Evolutionary conservation across 1,284 basidiomycete genomes (phyloP).

Genomic region (Rhodofomes roseus): DNA sequence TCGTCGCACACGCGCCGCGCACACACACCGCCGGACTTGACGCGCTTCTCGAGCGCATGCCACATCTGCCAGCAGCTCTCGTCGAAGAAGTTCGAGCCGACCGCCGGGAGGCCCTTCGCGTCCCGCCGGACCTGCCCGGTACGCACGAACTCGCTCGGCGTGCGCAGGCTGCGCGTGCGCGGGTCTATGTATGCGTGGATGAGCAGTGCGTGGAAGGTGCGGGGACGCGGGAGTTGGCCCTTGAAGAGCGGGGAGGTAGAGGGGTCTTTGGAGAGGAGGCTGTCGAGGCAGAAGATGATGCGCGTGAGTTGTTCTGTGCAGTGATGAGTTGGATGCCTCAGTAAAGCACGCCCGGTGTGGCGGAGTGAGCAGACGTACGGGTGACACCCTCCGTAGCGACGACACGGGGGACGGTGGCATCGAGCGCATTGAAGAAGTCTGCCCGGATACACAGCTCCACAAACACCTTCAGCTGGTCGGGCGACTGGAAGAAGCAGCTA

Average conservation of each 20-base stretch:
- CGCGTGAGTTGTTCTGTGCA: background rate
- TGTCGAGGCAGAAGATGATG: background rate
- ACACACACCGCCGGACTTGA: background rate
- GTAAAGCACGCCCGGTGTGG: background rate
- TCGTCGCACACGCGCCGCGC: background rate
- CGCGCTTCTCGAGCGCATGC: background rate
- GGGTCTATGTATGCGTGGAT: background rate
- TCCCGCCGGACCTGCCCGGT: background rate
- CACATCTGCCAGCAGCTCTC: background rate
- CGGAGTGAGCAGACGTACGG: background rate
- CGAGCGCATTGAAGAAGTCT: constrained; percentile 1
- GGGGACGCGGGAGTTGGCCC: background rate
- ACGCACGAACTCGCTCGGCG: background rate
- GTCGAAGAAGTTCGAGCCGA: background rate
- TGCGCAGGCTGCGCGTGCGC: background rate
- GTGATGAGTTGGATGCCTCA: background rate
- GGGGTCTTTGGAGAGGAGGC: background rate
- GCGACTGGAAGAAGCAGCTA: background rate
- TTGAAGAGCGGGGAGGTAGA: background rate
- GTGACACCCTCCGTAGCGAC: background rate
- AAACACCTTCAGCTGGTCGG: background rate
- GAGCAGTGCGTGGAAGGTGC: background rate
- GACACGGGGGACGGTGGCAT: background rate
- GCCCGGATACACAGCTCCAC: background rate
- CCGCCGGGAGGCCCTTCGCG: background rate